Percentiles rank a stretch among this genome's conserved stretches.
phyloP scores from a whole-genome alignment of 1,139 yeast genomes.

The Blastobotrys arbuscula region DNA sequence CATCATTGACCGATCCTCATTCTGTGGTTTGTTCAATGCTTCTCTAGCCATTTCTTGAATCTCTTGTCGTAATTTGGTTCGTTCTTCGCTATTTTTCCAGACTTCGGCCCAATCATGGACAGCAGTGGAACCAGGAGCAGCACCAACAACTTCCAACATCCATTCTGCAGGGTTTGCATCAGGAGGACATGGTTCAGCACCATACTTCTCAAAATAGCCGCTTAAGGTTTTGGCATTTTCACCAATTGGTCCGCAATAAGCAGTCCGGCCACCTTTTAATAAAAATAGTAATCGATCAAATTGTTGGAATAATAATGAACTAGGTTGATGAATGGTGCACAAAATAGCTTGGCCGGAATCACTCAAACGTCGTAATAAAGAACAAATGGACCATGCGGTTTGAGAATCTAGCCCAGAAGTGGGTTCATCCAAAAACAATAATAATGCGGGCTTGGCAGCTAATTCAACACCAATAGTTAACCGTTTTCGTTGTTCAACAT shows the following conservation, averaged over 20 bases:
- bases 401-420: slow-evolving; percentile 95
- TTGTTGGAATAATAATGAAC: slow-evolving; percentile 68
- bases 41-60: slow-evolving; percentile 25
- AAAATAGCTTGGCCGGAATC: slow-evolving; percentile 76
- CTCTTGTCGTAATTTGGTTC: slow-evolving; percentile 36
- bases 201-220: slow-evolving; percentile 62
- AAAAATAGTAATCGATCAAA: slow-evolving; percentile 71
- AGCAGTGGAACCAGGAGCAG: slow-evolving; percentile 72
- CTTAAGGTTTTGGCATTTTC: slow-evolving; percentile 54
- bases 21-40: slow-evolving; percentile 20
- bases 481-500: slow-evolving; percentile 83
- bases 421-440: slow-evolving; percentile 77
- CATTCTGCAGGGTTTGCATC: slow-evolving; percentile 78
- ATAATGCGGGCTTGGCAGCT: slow-evolving; percentile 63
- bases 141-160: slow-evolving; percentile 77
- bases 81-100: slow-evolving; percentile 59
- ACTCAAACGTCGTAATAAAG: slow-evolving; percentile 68
- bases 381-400: slow-evolving; percentile 83
- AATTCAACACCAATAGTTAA: slow-evolving; percentile 79
- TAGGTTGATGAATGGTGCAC: slow-evolving; percentile 82
- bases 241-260: slow-evolving; percentile 78
- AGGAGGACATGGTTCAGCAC: slow-evolving; percentile 59
- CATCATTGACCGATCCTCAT: slow-evolving; percentile 19
- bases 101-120: slow-evolving; percentile 58
- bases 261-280: slow-evolving; percentile 71